Base-by-base conservation (phyloP, 2,329 filamentous ascomycete species). In the Diaporthe sp. region DNA sequence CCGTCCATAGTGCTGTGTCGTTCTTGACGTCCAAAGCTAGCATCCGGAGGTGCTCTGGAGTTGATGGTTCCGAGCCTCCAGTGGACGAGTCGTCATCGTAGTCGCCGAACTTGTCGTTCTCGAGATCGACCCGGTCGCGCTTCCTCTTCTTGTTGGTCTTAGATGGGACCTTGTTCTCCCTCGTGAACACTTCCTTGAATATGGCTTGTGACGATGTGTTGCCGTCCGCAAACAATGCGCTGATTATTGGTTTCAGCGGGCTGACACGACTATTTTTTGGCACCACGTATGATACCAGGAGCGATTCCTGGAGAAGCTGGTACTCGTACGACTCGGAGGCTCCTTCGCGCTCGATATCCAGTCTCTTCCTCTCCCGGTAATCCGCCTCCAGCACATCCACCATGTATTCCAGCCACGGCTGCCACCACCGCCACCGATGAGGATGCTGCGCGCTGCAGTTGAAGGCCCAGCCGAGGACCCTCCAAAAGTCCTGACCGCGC, bases 401-500 rank as follows among this genome's bases (percentile, higher is more conserved):
- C 88, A 98, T 93, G 75, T 93, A 92, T 44, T 92, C 89, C 19
- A 98, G 86, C 94, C 95, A 98, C 10, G 91, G 83, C 78, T 89
- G 91, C 95, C 96, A 98, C 79, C 92, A 89, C 66, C 87, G 88
- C 96, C 97, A 98, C 27, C 96, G 89, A 53, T 89, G 88, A 1
- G 91, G 91, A 78, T 96, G 88, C 42, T 89, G 82, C 2, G 93
- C 88, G 69, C 94, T 96, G 84, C 96, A 98, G 81, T 96, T 97
- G 82, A 98, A 95, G 0, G 94, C 93, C 97, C 97, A 98, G 4
- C 96, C 97, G 0, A 97, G 89, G 0, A 94, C 90, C 55, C 92
- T 90, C 95, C 97, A 99, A 79, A 98, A 97, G 80, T 97, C 94
- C 75, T 94, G 92, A 0, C 93, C 94, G n/a, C 90, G 89, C 22